A percentile compares a stretch with the other conserved stretches of the same genome.
Evolutionary conservation across 768 basidiomycete genomes (phyloP).

Genomic region (Calvatia gigantea): DNA sequence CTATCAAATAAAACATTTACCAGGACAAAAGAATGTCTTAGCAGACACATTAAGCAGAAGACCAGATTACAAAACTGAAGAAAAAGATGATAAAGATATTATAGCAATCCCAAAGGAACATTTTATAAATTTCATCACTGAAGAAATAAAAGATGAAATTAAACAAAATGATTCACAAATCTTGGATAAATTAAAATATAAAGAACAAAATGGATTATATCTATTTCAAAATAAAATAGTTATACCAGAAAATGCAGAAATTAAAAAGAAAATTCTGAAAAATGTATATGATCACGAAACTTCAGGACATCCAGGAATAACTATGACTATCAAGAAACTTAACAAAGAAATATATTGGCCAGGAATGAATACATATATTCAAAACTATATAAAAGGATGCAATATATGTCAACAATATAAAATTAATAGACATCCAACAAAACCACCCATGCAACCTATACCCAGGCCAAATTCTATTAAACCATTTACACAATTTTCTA

Average conservation of each 20-base stretch:
- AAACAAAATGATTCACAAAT: background rate
- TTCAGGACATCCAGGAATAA: slow-evolving; percentile 14
- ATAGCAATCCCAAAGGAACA: background rate
- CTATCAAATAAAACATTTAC: background rate
- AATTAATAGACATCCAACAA: slow-evolving; percentile 9
- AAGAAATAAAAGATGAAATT: background rate
- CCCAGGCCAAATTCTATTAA: background rate
- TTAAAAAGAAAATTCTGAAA: background rate
- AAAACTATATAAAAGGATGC: slow-evolving; percentile 20
- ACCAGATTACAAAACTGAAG: background rate
- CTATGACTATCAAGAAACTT: slow-evolving; percentile 4
- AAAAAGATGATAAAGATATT: background rate
- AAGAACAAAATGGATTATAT: background rate
- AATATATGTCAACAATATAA: slow-evolving; percentile 18
- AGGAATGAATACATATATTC: slow-evolving; percentile 15
- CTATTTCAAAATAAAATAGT: background rate
- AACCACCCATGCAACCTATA: slow-evolving; percentile 8
- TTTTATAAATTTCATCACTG: background rate
- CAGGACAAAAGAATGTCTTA: background rate
- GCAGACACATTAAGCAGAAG: background rate
- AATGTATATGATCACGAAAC: slow-evolving; percentile 9
- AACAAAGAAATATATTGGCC: slow-evolving; percentile 20
- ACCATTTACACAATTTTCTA: slow-evolving; percentile 13
- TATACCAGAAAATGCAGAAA: background rate
- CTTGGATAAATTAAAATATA: background rate